Percentiles rank a stretch among this genome's conserved stretches.
These are phyloP conservation scores for Centella asiatica DNA, from an alignment of 129 eudicot species.

Conservation along the genomic window DNA sequence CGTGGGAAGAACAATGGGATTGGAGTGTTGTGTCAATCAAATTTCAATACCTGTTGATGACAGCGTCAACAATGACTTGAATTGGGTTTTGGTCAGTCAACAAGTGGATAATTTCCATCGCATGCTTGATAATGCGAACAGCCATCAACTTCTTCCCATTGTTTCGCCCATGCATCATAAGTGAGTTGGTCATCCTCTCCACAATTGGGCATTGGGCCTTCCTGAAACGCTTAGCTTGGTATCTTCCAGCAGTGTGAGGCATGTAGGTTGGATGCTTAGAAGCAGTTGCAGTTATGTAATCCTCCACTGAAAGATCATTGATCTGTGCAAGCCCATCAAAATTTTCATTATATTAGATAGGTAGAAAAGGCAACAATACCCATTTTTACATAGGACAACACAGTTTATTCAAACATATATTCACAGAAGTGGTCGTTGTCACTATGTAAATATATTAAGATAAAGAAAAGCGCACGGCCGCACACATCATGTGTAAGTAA, in stretches of 20 bases:
- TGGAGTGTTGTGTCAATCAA: not conserved
- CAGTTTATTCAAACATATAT: no score
- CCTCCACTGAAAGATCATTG: constrained; percentile 61
- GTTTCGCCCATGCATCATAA: constrained; percentile 87
- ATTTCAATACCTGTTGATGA: constrained; percentile 54
- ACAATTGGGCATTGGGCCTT: constrained; percentile 85
- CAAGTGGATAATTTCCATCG: constrained; percentile 78
- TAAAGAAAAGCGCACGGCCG: no score
- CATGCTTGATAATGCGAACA: constrained; percentile 71
- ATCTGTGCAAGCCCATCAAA: constrained; percentile 22
- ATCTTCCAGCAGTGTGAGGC: constrained; percentile 87
- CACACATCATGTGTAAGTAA: no score
- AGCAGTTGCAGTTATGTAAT: constrained; percentile 71
- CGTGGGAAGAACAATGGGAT: no score
- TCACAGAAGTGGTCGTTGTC: no score
- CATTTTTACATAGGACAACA: not conserved
- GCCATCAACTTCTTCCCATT: constrained; percentile 81
- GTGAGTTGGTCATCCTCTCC: constrained; percentile 79
- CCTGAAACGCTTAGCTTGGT: constrained; percentile 69
- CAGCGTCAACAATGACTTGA: constrained; percentile 78
- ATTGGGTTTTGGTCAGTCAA: constrained; percentile 69
- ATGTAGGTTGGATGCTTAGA: constrained; percentile 61
- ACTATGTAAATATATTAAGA: no score
- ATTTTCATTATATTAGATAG: no score
- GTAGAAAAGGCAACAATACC: not conserved